A percentile compares a stretch with the other conserved stretches of the same genome.
These are phyloP conservation scores for Populus deltoides DNA, from an alignment of 345 rosid genomes.

Conservation along the genomic window DNA sequence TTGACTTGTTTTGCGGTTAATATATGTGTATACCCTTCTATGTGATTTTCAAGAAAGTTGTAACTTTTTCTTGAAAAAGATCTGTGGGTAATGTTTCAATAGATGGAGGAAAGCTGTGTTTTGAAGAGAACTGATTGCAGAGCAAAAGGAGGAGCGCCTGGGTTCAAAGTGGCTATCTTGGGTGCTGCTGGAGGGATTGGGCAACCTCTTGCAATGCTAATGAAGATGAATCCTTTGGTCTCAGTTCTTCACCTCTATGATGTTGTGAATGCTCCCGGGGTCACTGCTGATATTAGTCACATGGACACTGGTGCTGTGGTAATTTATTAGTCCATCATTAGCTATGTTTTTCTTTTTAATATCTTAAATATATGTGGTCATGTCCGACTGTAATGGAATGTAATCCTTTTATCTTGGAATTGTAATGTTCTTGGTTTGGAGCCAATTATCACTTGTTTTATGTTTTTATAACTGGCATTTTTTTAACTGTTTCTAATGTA, in stretches of 20 bases:
- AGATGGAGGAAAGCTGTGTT: conserved; percentile 49
- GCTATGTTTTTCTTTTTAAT: background rate
- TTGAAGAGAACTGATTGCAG: conserved; percentile 51
- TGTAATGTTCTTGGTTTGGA: background rate
- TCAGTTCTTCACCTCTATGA: conserved; percentile 41
- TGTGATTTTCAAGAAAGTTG: background rate
- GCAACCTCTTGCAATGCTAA: conserved; percentile 60
- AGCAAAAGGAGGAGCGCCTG: conserved; percentile 70
- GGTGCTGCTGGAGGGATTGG: conserved; percentile 88
- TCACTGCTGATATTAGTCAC: conserved; percentile 35
- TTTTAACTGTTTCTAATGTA: too few relatives aligned
- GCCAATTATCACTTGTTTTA: too few relatives aligned
- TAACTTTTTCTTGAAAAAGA: background rate
- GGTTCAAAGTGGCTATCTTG: conserved; percentile 74
- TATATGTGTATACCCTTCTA: background rate
- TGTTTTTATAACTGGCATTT: too few relatives aligned
- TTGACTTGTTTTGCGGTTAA: background rate
- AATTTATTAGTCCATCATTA: background rate
- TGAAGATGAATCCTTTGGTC: conserved; percentile 65
- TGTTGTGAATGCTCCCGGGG: conserved; percentile 31
- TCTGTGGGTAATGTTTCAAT: conserved; percentile 12
- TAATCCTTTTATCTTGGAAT: background rate
- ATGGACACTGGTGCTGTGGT: conserved; percentile 35
- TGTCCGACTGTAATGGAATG: background rate
- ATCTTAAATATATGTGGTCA: too few relatives aligned